These are phyloP conservation scores for Didymella lethalis DNA, from an alignment of 2,329 filamentous ascomycete genomes.

Conservation along the genomic window DNA sequence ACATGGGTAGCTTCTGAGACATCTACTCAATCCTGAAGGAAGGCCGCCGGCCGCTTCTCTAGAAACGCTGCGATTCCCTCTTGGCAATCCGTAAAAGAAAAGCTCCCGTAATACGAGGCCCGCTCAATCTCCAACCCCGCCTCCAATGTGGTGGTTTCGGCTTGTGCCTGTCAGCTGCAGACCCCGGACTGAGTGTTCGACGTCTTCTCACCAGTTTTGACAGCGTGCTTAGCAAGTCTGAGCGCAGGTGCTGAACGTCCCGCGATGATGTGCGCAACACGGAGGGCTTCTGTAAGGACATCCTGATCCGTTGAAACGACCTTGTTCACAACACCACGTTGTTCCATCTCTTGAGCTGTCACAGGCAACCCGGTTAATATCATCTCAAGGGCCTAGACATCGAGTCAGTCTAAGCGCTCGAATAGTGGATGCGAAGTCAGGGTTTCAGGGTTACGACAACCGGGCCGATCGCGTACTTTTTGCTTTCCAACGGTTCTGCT, in stretches of 20 bases:
- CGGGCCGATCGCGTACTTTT: constrained; percentile 35
- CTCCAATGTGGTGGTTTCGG: constrained; percentile 53
- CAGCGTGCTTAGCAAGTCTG: constrained; percentile 55
- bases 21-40: constrained; percentile 23
- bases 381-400: constrained; percentile 55
- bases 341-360: constrained; percentile 50
- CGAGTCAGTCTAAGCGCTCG: constrained; percentile 21
- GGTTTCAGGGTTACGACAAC: constrained; percentile 14
- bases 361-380: constrained; percentile 53
- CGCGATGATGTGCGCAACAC: constrained; percentile 53
- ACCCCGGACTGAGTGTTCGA: constrained; percentile 6
- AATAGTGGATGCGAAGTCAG: constrained; percentile 11
- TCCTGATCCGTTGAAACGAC: constrained; percentile 45
- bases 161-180: constrained; percentile 41
- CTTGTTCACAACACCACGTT: constrained; percentile 53
- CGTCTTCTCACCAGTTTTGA: constrained; percentile 50
- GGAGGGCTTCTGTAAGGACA: constrained; percentile 52
- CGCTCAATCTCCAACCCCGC: constrained; percentile 52
- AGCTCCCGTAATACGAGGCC: constrained; percentile 46
- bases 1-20: background rate
- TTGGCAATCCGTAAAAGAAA: constrained; percentile 52
- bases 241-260: constrained; percentile 53
- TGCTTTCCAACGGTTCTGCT: constrained; percentile 66
- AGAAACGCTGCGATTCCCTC: constrained; percentile 55
- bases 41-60: constrained; percentile 47